Evolutionary conservation across 805 yeast genomes (phyloP), one percentile per base, ranked within the genome.

Genomic region (Diddensiella transvaalensis): DNA sequence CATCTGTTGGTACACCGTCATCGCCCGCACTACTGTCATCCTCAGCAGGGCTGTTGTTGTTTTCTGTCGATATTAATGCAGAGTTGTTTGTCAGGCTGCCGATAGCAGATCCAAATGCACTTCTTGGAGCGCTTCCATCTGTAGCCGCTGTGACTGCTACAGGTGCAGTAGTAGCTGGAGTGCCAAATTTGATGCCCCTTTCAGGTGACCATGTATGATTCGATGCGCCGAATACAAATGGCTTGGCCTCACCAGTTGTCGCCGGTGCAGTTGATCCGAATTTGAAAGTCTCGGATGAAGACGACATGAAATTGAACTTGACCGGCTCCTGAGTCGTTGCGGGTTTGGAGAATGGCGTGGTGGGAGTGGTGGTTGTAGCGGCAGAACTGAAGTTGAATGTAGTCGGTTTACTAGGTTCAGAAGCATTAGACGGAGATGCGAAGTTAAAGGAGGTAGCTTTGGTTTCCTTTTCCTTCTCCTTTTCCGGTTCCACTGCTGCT

Each of bases 1-100:
- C 51, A 38, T 55, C 74, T 13, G 73, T 65, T 4, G 76, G 67
- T 35, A 72, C 74, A 11, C 66, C 67, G 2, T 68, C 77, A 3
- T 59, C 64, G 3, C 55, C 68, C 15, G 49, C 52, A 22, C 51
- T 55, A n/a, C 55, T 46, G 1, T 56, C 50, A 17, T 58, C 53
- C 15, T 60, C 39, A 2, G 61, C 24, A 1, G 52, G 15, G 5
- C 26, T 32, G 3, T 21, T 11, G 5, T 41, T 17, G 13, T 21
- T 22, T 15, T 47, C 30, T 6, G 40, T 21, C 15, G 30, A 21
- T 3, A 10, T 15, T 10, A 29, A 29, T n/a, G 43, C 10, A 11
- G 30, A 42, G 38, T 33, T 15, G 11, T 42, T 32, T 5, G 40
- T 29, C 29, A 22, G 21, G 13, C 15, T n/a, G 3, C 36, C 32